phyloP scores from a whole-genome alignment of 2,329 filamentous ascomycete genomes.

The Talaromyces piceae region DNA sequence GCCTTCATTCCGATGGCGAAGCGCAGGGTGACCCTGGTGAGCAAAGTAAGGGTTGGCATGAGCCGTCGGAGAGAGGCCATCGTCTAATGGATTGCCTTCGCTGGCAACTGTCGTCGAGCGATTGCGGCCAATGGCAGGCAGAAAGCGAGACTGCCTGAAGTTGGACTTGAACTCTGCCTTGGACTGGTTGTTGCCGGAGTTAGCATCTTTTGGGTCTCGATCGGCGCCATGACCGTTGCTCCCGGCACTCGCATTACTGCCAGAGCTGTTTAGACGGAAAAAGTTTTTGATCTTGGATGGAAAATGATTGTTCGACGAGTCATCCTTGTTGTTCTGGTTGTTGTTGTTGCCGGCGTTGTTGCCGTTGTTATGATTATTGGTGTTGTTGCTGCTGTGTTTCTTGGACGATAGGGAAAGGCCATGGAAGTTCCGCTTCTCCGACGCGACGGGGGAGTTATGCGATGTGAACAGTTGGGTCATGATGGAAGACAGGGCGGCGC shows the following conservation, averaged over 20 bases:
- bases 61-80: conserved; percentile 82
- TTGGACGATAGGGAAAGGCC: conserved; percentile 38
- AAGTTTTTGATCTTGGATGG: conserved; percentile 62
- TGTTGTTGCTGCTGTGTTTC: conserved; percentile 31
- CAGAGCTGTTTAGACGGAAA: conserved; percentile 57
- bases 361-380: too few species aligned
- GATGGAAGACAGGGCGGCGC: conserved; percentile 10
- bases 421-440: conserved; percentile 41
- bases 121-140: conserved; percentile 78
- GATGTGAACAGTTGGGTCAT: conserved; percentile 40
- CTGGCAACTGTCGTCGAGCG: conserved; percentile 86
- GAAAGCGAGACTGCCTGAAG: conserved; percentile 80
- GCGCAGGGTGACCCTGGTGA: conserved; percentile 86
- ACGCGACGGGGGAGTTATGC: conserved; percentile 29
- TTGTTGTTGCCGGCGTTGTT: conserved; percentile 16
- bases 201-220: conserved; percentile 27
- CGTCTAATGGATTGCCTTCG: conserved; percentile 85
- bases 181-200: conserved; percentile 36
- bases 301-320: conserved; percentile 39
- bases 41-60: conserved; percentile 96
- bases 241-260: conserved; percentile 37
- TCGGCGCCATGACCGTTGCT: conserved; percentile 22
- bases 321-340: conserved; percentile 15
- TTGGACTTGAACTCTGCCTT: conserved; percentile 59
- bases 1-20: conserved; percentile 90